Conservation (phyloP, 768 basidiomycete genomes). For the Tephrocybe sp. region DNA sequence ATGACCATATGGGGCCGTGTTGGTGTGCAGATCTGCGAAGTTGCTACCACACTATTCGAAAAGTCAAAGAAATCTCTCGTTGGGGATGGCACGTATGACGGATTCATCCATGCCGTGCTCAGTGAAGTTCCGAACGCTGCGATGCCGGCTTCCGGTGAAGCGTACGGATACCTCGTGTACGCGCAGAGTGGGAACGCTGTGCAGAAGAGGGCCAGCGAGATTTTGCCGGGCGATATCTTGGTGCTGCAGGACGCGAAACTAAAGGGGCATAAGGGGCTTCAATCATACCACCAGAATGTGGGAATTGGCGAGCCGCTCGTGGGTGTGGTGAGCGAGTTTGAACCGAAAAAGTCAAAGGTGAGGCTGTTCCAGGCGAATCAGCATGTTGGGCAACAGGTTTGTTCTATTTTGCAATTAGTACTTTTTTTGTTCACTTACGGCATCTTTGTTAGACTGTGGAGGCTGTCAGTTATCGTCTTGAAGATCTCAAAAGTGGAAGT, state of each 20-base stretch:
- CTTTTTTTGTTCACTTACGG: neutral
- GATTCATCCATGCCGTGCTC: slow-evolving; percentile 73
- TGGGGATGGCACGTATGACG: slow-evolving; percentile 82
- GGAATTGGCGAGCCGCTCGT: slow-evolving; percentile 57
- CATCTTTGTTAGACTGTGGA: slow-evolving; percentile 53
- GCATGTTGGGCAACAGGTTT: slow-evolving; percentile 79
- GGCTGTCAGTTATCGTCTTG: slow-evolving; percentile 80
- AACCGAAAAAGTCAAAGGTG: slow-evolving; percentile 85
- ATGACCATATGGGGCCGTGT: slow-evolving; percentile 69
- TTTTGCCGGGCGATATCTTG: slow-evolving; percentile 85
- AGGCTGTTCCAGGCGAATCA: slow-evolving; percentile 85
- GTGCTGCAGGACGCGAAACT: slow-evolving; percentile 70
- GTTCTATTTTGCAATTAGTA: slow-evolving; percentile 25
- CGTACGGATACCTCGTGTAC: slow-evolving; percentile 78
- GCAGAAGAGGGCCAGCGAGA: slow-evolving; percentile 73
- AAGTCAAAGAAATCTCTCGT: slow-evolving; percentile 77
- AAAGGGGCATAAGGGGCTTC: slow-evolving; percentile 81
- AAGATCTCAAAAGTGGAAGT: slow-evolving; percentile 84
- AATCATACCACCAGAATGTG: slow-evolving; percentile 64
- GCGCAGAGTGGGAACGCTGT: slow-evolving; percentile 67
- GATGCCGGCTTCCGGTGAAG: slow-evolving; percentile 32
- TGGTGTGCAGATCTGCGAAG: slow-evolving; percentile 72
- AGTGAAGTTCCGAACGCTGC: slow-evolving; percentile 64
- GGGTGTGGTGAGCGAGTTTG: slow-evolving; percentile 81
- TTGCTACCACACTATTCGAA: slow-evolving; percentile 65